Percentiles rank a stretch among this genome's conserved stretches.
phyloP scores from a whole-genome alignment of 495 filamentous ascomycete species.

The Rhizodiscina lignyota region DNA sequence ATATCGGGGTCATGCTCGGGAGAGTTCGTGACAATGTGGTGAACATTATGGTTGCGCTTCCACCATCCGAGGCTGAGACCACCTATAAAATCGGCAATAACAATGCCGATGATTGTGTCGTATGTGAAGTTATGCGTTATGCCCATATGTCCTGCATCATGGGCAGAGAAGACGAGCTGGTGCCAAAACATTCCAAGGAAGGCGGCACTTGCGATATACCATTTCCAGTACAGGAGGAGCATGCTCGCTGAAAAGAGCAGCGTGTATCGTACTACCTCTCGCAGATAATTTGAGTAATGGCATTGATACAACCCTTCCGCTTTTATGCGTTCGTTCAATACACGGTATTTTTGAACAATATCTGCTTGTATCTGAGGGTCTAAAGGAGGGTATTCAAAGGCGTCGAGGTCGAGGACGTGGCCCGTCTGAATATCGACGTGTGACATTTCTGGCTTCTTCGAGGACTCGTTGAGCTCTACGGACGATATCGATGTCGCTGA shows the following conservation, averaged over 20 bases:
- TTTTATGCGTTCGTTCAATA: slow-evolving; percentile 50
- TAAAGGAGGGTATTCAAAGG: slow-evolving; percentile 65
- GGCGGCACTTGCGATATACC: slow-evolving; percentile 59
- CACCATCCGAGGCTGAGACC: slow-evolving; percentile 92
- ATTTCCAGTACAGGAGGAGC: slow-evolving; percentile 47
- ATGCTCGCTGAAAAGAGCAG: slow-evolving; percentile 48
- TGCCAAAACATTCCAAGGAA: slow-evolving; percentile 86
- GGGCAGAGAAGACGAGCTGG: slow-evolving; percentile 84
- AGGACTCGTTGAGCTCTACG: slow-evolving; percentile 23
- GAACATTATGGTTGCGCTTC: slow-evolving; percentile 95
- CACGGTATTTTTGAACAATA: slow-evolving; percentile 68
- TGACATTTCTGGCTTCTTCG: slow-evolving; percentile 32
- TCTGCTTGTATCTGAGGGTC: slow-evolving; percentile 58
- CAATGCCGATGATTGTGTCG: slow-evolving; percentile 74
- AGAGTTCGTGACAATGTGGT: slow-evolving; percentile 93
- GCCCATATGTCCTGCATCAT: slow-evolving; percentile 95
- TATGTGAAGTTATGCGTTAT: slow-evolving; percentile 78
- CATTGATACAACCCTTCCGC: slow-evolving; percentile 69
- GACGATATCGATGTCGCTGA: slow-evolving; percentile 29
- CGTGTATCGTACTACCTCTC: slow-evolving; percentile 60
- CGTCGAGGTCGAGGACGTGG: slow-evolving; percentile 59
- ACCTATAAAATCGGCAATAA: slow-evolving; percentile 80
- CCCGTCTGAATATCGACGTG: slow-evolving; percentile 60
- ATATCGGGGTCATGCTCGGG: slow-evolving; percentile 97
- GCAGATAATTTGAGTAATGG: slow-evolving; percentile 66